Percentiles rank a stretch among this genome's conserved stretches.
Conservation (phyloP, 2,329 filamentous ascomycete genomes). For the Ceratocystis variospora region DNA sequence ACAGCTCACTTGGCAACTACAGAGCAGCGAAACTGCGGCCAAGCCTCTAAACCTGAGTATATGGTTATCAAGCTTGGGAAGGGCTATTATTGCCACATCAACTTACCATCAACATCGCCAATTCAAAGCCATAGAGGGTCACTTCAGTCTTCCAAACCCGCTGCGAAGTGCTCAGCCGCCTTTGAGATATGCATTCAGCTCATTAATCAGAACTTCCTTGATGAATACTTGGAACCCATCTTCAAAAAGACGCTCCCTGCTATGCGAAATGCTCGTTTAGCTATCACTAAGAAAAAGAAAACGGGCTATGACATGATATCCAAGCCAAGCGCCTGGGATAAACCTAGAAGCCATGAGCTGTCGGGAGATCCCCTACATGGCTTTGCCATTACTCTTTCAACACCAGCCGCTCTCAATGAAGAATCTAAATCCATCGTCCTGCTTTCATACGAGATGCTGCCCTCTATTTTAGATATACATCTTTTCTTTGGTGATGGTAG, state of each 20-base stretch:
- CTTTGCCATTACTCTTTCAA: conserved; percentile 45
- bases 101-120: conserved; percentile 62
- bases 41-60: conserved; percentile 40
- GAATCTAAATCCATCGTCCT: conserved; percentile 52
- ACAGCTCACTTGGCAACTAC: conserved; percentile 43
- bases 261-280: conserved; percentile 78
- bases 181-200: conserved; percentile 68
- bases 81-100: conserved; percentile 62
- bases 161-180: conserved; percentile 78
- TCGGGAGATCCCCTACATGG: conserved; percentile 23
- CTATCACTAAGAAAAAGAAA: conserved; percentile 64
- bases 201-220: conserved; percentile 50
- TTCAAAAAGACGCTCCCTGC: conserved; percentile 57
- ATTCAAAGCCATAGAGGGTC: conserved; percentile 52
- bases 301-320: conserved; percentile 61
- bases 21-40: conserved; percentile 30
- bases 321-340: conserved; percentile 64
- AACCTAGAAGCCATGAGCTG: conserved; percentile 31
- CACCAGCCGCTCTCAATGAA: conserved; percentile 42
- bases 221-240: conserved; percentile 59
- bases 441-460: conserved; percentile 53
- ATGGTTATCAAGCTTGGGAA: conserved; percentile 41
- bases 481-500: conserved; percentile 56
- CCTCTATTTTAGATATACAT: conserved; percentile 51
- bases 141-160: conserved; percentile 52